Base-by-base conservation (phyloP, 441 rosid species). In the Adansonia rubrostipa region DNA sequence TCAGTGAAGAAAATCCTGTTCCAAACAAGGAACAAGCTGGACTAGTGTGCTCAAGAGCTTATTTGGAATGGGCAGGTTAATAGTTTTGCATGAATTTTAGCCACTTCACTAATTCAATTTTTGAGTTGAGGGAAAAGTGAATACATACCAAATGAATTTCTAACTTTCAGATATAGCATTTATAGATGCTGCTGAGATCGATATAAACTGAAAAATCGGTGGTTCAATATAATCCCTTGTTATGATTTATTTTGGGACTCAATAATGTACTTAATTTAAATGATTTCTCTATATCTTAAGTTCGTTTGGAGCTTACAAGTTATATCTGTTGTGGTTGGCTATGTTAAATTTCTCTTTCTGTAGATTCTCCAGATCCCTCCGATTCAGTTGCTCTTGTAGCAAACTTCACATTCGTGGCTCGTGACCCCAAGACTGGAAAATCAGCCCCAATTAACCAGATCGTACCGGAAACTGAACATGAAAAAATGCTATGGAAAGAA, bases 361-460 rank as follows among this genome's bases (percentile, higher is more conserved):
- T 87, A 92, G 95, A 81, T 82, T 66, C 85, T 45, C 78, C 83
- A 54, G 8, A 82, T 72, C 68, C 84, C 63, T 81, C 85, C 15
- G 92, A 89, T 61, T 80, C 93, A 3, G 77, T 89, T 64, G 92
- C 92, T 58, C 88, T 92, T 64, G 85, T 83, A n/a, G 96, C 93
- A 69, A 93, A 92, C 85, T 92, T 93, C 78, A 90, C 90, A 69
- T 93, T 93, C 9, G 97, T 90, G 50, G 92, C 93, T 68, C 92
- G 93, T 6, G 98, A 90, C 83, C 80, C 95, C 14, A 81, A 86
- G 87, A 92, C 98, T 3, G 95, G 93, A 73, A 90, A 93, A 80
- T 84, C 96, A 50, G 87, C 96, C 81, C 90, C 86, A 15, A 82
- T 92, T 20, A 93, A 88, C 86, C 93, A 73, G 42, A 84, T 93